phyloP scores from a whole-genome alignment of 1,284 basidiomycete genomes.

The Somion occarium region DNA sequence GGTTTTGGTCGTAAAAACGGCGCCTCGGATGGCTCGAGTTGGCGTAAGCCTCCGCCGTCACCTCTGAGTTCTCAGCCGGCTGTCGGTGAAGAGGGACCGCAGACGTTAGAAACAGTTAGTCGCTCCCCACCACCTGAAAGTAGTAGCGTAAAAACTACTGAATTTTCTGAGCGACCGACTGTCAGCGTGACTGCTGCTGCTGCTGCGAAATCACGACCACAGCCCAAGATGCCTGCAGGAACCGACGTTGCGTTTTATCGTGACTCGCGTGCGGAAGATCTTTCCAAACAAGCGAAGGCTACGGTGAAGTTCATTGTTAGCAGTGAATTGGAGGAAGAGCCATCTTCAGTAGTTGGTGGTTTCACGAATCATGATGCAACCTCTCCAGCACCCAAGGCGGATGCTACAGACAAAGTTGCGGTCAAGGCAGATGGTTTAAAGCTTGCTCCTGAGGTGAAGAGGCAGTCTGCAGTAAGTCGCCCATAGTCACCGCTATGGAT shows the following conservation, averaged over 20 bases:
- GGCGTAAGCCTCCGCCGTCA: slow-evolving; percentile 39
- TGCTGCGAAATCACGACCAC: slow-evolving; percentile 28
- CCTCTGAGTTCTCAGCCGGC: slow-evolving; percentile 11
- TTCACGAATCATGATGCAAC: no score
- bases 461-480: neutral
- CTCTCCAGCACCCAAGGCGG: neutral
- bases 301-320: slow-evolving; percentile 67
- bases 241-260: slow-evolving; percentile 70
- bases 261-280: slow-evolving; percentile 43
- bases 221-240: slow-evolving; percentile 61
- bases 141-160: slow-evolving; percentile 11
- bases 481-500: neutral
- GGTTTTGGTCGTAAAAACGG: slow-evolving; percentile 43
- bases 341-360: neutral
- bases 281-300: slow-evolving; percentile 26
- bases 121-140: slow-evolving; percentile 56
- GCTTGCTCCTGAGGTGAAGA: slow-evolving; percentile 6
- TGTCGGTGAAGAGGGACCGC: slow-evolving; percentile 9
- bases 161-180: slow-evolving; percentile 25
- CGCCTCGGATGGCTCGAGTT: slow-evolving; percentile 50
- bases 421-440: no score
- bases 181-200: slow-evolving; percentile 13
- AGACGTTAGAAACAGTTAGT: slow-evolving; percentile 45
- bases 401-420: neutral
- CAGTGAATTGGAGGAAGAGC: slow-evolving; percentile 60